Base-by-base conservation (phyloP, 2,329 filamentous ascomycete species). In the Diaporthe caulivora region DNA sequence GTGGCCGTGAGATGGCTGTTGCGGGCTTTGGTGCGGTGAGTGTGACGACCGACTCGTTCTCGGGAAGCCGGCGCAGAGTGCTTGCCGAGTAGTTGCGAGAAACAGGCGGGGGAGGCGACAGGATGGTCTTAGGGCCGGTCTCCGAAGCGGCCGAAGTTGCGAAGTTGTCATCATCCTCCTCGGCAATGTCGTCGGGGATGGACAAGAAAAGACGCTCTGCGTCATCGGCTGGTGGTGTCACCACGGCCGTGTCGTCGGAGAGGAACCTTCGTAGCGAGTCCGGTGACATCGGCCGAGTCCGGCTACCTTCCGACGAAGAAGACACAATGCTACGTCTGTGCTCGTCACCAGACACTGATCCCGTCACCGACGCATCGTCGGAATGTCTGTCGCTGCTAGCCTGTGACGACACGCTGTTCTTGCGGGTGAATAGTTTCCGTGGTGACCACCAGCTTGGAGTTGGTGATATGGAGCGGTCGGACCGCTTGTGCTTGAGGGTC, bases 151-250 rank as follows among this genome's bases (percentile, higher is more conserved):
- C 85, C 1, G 87, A 87, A 5, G 84, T 86, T n/a, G 89, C 89
- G 77, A 92, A 92, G 81, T 91, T 91, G 76, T 92, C 89, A 65
- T 91, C 89, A 57, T 82, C 83, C 68, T 87, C 86, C 71, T 89
- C 88, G 10, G 80, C 82, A 49, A 85, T 86, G 70, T 87, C 84
- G 65, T 87, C 84, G 1, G 86, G 84, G 29, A 87, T 87, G 51
- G 77, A 77, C 31, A 86, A 76, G 17, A 77, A 78, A 15, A 80
- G 79, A 34, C 81, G 78, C 71, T 86, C 83, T 53, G 80, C 81
- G 40, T 78, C 77, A 68, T 77, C 73, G 2, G 80, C 80, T 10
- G 81, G 79, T n/a, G 82, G 79, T 13, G 80, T 62, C 5, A 72
- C 75, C 76, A 80, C 72, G 31, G 83, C 83, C 13, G 75, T 75